Conservation (phyloP, 192 early-diverging fungal genomes). For the Rhizophagus clarus region DNA sequence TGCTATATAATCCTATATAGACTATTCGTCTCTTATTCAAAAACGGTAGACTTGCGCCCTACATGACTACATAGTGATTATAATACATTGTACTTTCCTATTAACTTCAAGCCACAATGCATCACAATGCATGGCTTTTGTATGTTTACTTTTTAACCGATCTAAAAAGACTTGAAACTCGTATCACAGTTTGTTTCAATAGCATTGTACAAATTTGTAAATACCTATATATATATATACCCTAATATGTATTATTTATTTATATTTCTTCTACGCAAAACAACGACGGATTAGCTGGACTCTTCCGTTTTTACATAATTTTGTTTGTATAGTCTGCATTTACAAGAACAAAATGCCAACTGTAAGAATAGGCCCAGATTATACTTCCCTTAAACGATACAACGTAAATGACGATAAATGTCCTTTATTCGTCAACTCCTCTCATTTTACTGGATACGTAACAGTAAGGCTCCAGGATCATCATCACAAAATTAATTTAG, state of each 20-base stretch:
- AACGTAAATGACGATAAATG: constrained; percentile 35
- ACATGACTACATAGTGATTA: too few species aligned
- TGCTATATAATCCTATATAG: too few species aligned
- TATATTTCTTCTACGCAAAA: not conserved
- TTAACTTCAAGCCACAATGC: too few species aligned
- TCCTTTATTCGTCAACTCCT: constrained; percentile 36
- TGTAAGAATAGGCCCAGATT: constrained; percentile 31
- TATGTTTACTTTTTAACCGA: too few species aligned
- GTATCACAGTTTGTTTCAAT: too few species aligned
- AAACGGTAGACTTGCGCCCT: too few species aligned
- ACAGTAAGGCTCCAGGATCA: constrained; percentile 38
- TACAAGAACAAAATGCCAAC: constrained; percentile 27
- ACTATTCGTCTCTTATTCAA: too few species aligned
- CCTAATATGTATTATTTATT: not conserved
- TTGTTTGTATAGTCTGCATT: not conserved
- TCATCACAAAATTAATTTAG: not conserved
- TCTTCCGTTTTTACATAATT: not conserved
- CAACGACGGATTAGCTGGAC: constrained; percentile 15
- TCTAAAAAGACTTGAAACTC: too few species aligned
- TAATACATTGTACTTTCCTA: too few species aligned
- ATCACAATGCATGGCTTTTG: too few species aligned
- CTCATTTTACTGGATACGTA: constrained; percentile 39
- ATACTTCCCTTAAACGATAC: constrained; percentile 29
- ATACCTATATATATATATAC: not conserved
- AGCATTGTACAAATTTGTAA: too few species aligned